Base-by-base conservation (phyloP, 176 grass and related monocot genomes). In the Carex myosuroides region DNA sequence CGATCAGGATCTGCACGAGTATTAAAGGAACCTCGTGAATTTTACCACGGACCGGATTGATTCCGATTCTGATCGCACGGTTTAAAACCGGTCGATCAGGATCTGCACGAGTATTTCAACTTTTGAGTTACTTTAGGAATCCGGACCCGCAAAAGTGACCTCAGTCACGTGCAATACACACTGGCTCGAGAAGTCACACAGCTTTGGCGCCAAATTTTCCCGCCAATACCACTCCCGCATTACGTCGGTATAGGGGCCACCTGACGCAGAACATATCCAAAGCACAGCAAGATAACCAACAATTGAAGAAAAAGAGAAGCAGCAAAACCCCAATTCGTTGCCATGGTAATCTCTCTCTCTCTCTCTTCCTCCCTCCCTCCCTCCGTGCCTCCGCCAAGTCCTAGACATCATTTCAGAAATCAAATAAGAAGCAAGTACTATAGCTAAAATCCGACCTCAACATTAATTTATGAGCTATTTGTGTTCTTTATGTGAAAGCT, bases 131-230 rank as follows among this genome's bases (percentile, higher is more conserved):
- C 37, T 39, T 39, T 39, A 39, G 37, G 37, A 4, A 39, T 37
- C 37, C 3, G 37, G 37, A 39, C 37, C 5, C 37, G 22, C 9
- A 13, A 35, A 14, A 48, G 26, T 52, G 4, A 32, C 13, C 3
- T 13, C 37, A 16, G n/a, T 18, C 29, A 20, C 79, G 21, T 41
- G 41, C 10, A 37, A 55, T 7, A 3, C 85, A 66, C 71, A 68
- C 35, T 24, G 11, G 67, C 20, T 14, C 11, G 81, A 53, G 72
- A 59, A 12, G 46, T 11, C 3, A 21, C 41, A 52, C 6, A 69
- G 0, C 13, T 39, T 41, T 83, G 85, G 83, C 84, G 87, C 83
- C 70, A 89, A 89, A 71, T 0, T 81, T 89, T 86, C 92, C 87
- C 87, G 89, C 87, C 83, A 90, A 22, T 83, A 68, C 11, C 64